Evolutionary conservation across 2,329 filamentous ascomycete genomes (phyloP), one percentile per base, ranked within the genome.

Genomic region (Neophaeococcomyces mojaviensis): DNA sequence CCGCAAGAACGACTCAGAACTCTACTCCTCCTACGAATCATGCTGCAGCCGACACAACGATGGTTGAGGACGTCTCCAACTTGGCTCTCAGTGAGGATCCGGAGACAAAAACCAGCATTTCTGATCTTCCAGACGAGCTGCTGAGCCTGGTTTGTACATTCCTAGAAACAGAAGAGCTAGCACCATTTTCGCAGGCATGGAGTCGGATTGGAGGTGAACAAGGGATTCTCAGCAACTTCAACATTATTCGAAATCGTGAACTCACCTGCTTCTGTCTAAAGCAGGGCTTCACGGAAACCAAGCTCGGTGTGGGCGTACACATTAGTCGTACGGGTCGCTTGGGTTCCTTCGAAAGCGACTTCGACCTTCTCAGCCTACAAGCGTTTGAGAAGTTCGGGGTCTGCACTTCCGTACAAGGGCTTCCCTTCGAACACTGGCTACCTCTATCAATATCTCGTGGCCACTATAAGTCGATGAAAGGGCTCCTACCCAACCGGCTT

Each of bases 231-330:
- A 46, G 53, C 10, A 56, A 59, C 1, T 69, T 50, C 41, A 48
- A 54, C 38, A 37, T 61, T 41, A 59, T 72, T 28, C 64, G 67
- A 3, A 61, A 63, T 37, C 65, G 69, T 10, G 71, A 74, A 54
- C 56, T 74, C 3, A 66, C 71, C 43, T 75, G 70, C 53, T 74
- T 72, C 52, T 64, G 61, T 35, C 58, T 71, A 28, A 74, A 73
- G 57, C 58, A 66, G 46, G 62, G 58, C 15, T 69, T 68, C 54
- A 51, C 57, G 26, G 47, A 60, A 1, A 55, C 58, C 2, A 65
- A 67, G 18, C 64, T 74, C 1, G 72, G 71, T 2, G 61, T 74
- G 7, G 71, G 70, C 2, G 64, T 74, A 20, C 49, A 46, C 0
- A 49, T 61, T 9, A 28, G 40, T 13, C 16, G 16, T 4, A 10